Base-by-base conservation (phyloP, 2,329 filamentous ascomycete species). In the Nannizziopsis barbatae region DNA sequence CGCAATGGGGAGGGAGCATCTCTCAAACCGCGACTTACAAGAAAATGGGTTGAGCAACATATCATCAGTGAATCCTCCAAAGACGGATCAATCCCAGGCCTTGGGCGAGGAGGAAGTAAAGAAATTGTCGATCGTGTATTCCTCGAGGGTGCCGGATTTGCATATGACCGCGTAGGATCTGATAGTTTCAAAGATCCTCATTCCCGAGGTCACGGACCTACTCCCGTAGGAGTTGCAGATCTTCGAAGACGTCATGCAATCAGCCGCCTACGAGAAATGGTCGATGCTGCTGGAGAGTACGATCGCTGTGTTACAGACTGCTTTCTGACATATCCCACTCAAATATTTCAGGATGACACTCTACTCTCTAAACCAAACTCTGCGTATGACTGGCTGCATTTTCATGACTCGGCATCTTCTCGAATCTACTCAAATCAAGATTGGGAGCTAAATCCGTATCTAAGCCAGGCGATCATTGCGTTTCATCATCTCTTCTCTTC, bases 341-440 rank as follows among this genome's bases (percentile, higher is more conserved):
- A 88, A 57, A 81, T 88, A 15, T 98, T 84, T 66, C 93, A 95
- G 68, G 92, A 98, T 63, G 92, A 98, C 65, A 84, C 82, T 0
- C 83, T 86, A 56, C 79, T 98, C 30, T 85, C 82, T 31, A 98
- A 98, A 62, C 93, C 93, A 0, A 81, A 83, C 55, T 71, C 77
- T 1, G 86, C 86, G 0, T 94, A 95, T 64, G 90, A 95, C 60
- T 98, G 92, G 92, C 77, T 98, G 48, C 75, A 93, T 64, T 96
- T 98, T 66, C 86, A 95, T 65, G 92, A 96, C 59, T 72, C 74
- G 0, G 81, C 94, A 53, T 87, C 86, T 18, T 81, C 82, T 0
- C 80, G 82, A 35, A 75, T 96, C 1, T 93, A 82, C 61, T 71
- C 79, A n/a, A 81, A 78, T 51, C 90, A 95, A 63, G 89, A 94